A percentile compares a stretch with the other conserved stretches of the same genome.
Evolutionary conservation across 192 early-diverging fungal species (phyloP).

Genomic region (Rhizophlyctis rosea): DNA sequence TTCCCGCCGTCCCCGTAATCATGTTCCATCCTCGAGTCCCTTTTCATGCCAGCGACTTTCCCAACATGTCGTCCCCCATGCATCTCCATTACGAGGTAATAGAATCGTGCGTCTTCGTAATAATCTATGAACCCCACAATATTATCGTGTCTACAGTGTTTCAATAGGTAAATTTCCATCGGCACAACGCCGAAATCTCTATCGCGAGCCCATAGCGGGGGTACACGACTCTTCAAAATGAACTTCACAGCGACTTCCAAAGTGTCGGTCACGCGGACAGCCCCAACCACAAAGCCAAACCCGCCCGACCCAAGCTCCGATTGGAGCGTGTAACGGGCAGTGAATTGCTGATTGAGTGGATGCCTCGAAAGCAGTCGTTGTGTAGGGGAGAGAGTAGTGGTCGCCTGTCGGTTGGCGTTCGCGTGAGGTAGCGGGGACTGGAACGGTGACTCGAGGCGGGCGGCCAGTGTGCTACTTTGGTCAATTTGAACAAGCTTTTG

Average conservation of each 20-base stretch:
- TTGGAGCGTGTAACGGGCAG: neutral
- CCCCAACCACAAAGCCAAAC: conserved; percentile 66
- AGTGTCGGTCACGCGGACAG: conserved; percentile 44
- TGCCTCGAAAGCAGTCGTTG: neutral
- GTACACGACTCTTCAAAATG: conserved; percentile 49
- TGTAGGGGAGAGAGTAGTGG: too few relatives aligned
- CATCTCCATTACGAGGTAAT: conserved; percentile 48
- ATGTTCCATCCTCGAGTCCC: too few relatives aligned
- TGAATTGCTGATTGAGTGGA: neutral
- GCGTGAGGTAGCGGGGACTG: too few relatives aligned
- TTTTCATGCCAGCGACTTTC: too few relatives aligned
- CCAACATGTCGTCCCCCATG: too few relatives aligned
- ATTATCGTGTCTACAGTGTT: conserved; percentile 47
- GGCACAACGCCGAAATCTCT: conserved; percentile 44
- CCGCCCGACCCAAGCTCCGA: conserved; percentile 65
- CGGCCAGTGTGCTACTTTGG: too few relatives aligned
- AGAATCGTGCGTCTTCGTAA: conserved; percentile 39
- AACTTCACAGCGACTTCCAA: conserved; percentile 73
- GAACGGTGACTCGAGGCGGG: too few relatives aligned
- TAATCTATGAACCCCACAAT: conserved; percentile 59
- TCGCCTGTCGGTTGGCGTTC: too few relatives aligned
- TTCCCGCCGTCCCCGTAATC: too few relatives aligned
- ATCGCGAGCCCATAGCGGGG: conserved; percentile 41
- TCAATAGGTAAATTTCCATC: conserved; percentile 43
- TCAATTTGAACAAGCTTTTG: too few relatives aligned